phyloP scores from a whole-genome alignment of 2,329 filamentous ascomycete species.

The Coleophoma eucalyptorum region DNA sequence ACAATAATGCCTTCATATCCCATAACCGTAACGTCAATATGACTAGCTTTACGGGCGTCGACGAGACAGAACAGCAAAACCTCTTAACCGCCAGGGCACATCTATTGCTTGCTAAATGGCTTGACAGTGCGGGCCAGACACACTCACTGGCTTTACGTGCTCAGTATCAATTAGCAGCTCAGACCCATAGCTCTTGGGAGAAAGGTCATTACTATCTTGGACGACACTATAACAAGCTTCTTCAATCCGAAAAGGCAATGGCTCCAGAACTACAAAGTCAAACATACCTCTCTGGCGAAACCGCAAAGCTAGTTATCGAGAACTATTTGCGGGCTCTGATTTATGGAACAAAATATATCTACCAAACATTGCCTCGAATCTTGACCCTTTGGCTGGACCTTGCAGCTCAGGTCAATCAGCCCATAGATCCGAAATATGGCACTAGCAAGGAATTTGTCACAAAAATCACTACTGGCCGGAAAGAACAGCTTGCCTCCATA shows the following conservation, averaged over 20 bases:
- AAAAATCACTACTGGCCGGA: constrained; percentile 52
- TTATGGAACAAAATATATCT: constrained; percentile 91
- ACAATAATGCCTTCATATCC: constrained; percentile 67
- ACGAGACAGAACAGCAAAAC: constrained; percentile 41
- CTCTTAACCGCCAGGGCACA: constrained; percentile 74
- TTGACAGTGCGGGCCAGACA: constrained; percentile 91
- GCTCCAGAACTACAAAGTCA: constrained; percentile 74
- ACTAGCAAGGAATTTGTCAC: constrained; percentile 42
- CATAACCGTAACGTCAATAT: constrained; percentile 20
- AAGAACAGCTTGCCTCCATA: constrained; percentile 63
- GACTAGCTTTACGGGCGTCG: constrained; percentile 15
- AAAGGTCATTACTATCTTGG: constrained; percentile 97
- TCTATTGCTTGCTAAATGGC: constrained; percentile 91
- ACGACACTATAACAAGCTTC: constrained; percentile 92
- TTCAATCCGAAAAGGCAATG: constrained; percentile 82
- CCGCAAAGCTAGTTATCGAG: constrained; percentile 84
- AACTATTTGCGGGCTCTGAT: constrained; percentile 86
- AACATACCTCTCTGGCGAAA: constrained; percentile 74
- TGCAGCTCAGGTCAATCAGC: constrained; percentile 68
- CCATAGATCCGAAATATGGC: constrained; percentile 41
- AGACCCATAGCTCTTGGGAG: constrained; percentile 73
- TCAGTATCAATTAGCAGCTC: constrained; percentile 81
- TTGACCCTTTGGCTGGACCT: constrained; percentile 94
- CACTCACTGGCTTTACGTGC: constrained; percentile 74
- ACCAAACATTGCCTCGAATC: constrained; percentile 87